Base-by-base conservation (phyloP, 768 basidiomycete genomes). In the Suillus subaureus region DNA sequence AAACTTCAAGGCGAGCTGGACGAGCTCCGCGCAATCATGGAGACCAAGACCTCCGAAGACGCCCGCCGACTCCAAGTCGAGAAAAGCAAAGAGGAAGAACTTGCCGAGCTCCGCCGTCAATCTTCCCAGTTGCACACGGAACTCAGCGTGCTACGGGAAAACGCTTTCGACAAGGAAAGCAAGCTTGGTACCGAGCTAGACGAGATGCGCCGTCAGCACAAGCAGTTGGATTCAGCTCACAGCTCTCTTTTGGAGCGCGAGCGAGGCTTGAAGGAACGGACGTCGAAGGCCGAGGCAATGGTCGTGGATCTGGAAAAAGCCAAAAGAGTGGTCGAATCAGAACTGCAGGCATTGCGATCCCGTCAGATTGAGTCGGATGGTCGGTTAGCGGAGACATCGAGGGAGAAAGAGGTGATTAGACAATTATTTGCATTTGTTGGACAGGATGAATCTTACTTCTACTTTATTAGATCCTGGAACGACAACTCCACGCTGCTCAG, bases 1-100 rank as follows among this genome's bases (percentile, higher is more conserved):
- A 91, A 89, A 71, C 80, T 97, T 3, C 89, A 93, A 71, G 85
- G 83, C 47, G 96, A 97, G 76, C 80, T 97, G 13, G 96, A 97
- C 70, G 91, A 93, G 67, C 82, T 99, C 9, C 89, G 96, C 8
- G 80, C 85, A n/a, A 79, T 92, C 16, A 86, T 97, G 80, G 89
- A 90, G 55, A 91, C 92, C 1, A 97, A 95, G 75, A 85, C 89
- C 0, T 89, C 88, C 31, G 96, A 98, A 75, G 96, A 95, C 71
- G 90, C 87, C 11, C 89, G 90, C 37, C 86, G 93, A 21, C 85
- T 84, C 40, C 93, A 97, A 73, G 94, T 89, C 0, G 93, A 95
- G 74, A 90, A 89, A 76, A 91, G 91, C 77, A 93, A 90, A 71
- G 96, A 98, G 69, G 82, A 87, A 54, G 97, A 99, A 76, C 86